These are phyloP conservation scores for Meyerozyma sp. DNA, from an alignment of 1,139 yeast genomes.

Conservation along the genomic window DNA sequence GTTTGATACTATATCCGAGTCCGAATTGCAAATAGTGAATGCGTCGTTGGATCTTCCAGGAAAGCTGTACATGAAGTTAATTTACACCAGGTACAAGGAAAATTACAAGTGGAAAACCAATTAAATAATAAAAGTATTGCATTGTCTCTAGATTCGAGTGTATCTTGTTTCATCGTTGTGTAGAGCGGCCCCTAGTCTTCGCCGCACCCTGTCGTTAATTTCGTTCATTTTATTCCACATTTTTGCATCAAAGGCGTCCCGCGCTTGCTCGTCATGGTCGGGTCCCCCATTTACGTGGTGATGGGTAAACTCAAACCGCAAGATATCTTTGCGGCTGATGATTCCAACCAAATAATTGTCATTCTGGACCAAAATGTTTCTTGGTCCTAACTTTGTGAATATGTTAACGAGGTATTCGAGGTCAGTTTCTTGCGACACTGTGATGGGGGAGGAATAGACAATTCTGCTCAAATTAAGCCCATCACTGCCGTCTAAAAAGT, in stretches of 20 bases:
- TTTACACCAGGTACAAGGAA: constrained; percentile 69
- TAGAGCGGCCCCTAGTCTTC: not conserved
- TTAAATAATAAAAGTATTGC: constrained; percentile 1
- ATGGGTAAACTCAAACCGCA: constrained; percentile 45
- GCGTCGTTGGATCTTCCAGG: constrained; percentile 70
- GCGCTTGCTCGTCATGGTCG: constrained; percentile 7
- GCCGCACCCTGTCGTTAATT: not conserved
- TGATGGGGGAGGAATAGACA: constrained; percentile 60
- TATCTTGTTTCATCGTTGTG: not conserved
- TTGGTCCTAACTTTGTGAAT: constrained; percentile 78
- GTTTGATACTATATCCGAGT: constrained; percentile 63
- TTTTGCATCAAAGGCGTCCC: constrained; percentile 24
- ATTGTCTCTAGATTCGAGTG: not conserved
- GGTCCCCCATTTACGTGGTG: constrained; percentile 18
- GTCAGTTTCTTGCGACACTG: constrained; percentile 49
- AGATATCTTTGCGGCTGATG: constrained; percentile 62
- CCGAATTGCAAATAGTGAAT: constrained; percentile 62
- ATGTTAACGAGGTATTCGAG: constrained; percentile 63
- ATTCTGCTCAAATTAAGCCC: constrained; percentile 31
- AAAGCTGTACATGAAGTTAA: constrained; percentile 57
- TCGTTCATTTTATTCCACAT: constrained; percentile 34
- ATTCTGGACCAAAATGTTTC: constrained; percentile 59
- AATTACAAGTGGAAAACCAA: constrained; percentile 80
- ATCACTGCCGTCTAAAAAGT: constrained; percentile 12
- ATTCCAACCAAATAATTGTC: constrained; percentile 56